Conservation (phyloP, 148 eudicot species). For the Rhododendron ovatum region DNA sequence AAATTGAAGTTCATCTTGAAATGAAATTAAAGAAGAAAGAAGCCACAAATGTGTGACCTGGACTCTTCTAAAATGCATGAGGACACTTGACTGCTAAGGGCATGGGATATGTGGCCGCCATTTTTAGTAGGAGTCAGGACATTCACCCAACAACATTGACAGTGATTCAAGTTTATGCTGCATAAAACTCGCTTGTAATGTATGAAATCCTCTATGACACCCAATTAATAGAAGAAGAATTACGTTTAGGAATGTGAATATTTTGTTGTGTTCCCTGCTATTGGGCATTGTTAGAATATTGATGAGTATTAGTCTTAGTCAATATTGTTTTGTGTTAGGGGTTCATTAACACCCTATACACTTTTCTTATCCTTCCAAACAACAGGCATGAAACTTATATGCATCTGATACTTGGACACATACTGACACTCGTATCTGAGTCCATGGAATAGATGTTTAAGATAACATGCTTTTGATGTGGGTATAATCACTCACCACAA, state of each 20-base stretch:
- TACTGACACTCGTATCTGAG: not conserved
- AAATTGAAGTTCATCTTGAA: not conserved
- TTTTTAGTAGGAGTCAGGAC: not conserved
- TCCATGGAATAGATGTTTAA: not conserved
- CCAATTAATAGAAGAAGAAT: not conserved
- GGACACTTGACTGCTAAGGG: not conserved
- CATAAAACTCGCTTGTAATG: not conserved
- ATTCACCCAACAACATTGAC: not conserved
- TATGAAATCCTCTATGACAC: not conserved
- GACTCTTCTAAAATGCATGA: not conserved
- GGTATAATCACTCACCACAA: not conserved
- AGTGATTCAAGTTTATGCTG: not conserved
- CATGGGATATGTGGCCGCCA: not conserved
- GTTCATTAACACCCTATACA: too few relatives aligned
- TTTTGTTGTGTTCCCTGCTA: not conserved
- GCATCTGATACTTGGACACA: not conserved
- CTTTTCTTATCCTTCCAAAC: too few relatives aligned
- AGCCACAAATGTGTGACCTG: not conserved
- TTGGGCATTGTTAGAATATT: not conserved
- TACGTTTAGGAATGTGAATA: not conserved
- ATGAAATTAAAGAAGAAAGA: not conserved
- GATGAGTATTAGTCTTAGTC: too few relatives aligned
- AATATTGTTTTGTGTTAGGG: too few relatives aligned
- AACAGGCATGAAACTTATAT: not conserved
- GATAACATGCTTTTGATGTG: not conserved